Evolutionary conservation across 108 stramenopile species (phyloP), one percentile per base, ranked within the genome.

Genomic region (Conticribra weissflogii): DNA sequence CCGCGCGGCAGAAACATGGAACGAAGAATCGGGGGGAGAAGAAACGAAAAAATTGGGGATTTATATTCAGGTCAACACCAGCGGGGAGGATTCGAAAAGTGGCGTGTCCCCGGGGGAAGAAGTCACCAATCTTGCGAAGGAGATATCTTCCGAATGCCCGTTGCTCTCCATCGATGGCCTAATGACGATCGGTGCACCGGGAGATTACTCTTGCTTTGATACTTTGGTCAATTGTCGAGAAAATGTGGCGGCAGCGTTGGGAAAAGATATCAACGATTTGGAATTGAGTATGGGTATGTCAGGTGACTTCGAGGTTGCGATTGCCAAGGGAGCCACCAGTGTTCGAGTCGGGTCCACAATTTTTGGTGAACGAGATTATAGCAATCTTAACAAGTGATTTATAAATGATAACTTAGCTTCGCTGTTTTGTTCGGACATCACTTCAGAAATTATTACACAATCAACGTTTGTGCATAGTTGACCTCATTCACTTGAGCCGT

Each of bases 271-370:
- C 16, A 62, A 66, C 22, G 68, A 63, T 2, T 60, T 98, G 50
- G 96, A 91, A 59, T 69, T 99, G 56, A 91, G 89, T 68, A 99
- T 99, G 99, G 99, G 99, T 67, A 99, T 99, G 99, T 93, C 90
- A 25, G 95, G 89, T 4, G 99, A 99, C 73, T 99, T 87, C 64
- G 96, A 93, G 68, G 85, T 87, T 41, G 99, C 99, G 28, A 98
- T 99, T 82, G 81, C 79, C 49, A 82, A 82, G 62, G 99, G 97
- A 22, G 83, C 96, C 17, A 96, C 95, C 36, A 93, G 84, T 71
- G 94, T 99, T 2, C 81, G 99, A 32, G 98, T 99, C 16, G 99
- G 99, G 54, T 90, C 87, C 67, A 95, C 90, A 29, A 98, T 99
- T 55, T 99, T 99, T 76, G 99, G 99, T 23, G 88, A 83, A n/a